Evolutionary conservation across 2,329 filamentous ascomycete genomes (phyloP), one percentile per base, ranked within the genome.

Genomic region (Claviceps africana): DNA sequence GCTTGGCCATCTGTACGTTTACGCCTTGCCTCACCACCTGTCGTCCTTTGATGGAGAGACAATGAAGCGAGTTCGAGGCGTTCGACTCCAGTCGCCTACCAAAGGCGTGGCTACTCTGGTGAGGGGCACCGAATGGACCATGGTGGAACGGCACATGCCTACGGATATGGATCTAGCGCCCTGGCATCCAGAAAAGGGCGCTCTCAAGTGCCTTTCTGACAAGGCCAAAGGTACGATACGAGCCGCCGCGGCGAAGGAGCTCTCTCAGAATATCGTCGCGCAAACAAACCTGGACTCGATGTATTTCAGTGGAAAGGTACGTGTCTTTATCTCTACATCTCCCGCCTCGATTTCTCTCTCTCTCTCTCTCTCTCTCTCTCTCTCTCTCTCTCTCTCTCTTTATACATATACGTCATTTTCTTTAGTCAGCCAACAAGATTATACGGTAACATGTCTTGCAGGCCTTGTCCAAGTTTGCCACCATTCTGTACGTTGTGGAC

Each of bases 231-330:
- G 73, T 2, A 70, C 72, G 2, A 84, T 94, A 52, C 69, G 71
- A 37, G 71, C 75, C 1, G 72, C 82, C 9, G 85, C 88, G 1
- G 72, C 75, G n/a, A 76, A 74, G 21, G 93, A 98, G 65, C 71
- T 95, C 1, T 76, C 79, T 1, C 83, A 93, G 66, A 77, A 89
- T 63, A 87, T 96, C 67, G 67, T 72, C n/a, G 70, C 72, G 0
- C 83, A 93, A 61, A 81, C 81, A 5, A 79, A 93, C 56, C 72
- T 87, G 37, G 79, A 91, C 63, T 95, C 88, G 39, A 90, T 95
- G 81, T 97, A 97, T 67, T 96, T 85, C 66, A 86, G 86, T 59
- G 93, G 93, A 59, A 97, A 91, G 73, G 85, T 77, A 55, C 58
- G 25, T 25, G 25, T 25, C 5, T 25, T 25, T 25, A 5, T 25